Conservation (phyloP, 1,139 yeast species). For the Yamadazyma triangularis region DNA sequence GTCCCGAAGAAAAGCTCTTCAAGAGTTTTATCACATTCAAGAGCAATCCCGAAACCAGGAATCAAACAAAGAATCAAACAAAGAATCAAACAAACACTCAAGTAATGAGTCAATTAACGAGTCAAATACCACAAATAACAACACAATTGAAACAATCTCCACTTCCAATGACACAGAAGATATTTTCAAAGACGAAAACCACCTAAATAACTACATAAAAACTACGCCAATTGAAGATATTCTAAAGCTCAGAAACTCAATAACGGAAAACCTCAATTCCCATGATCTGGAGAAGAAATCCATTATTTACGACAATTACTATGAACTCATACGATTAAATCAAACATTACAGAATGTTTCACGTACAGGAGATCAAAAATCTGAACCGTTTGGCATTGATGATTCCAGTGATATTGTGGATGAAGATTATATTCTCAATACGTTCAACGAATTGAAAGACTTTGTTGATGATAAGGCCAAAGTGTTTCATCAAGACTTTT, state of each 20-base stretch:
- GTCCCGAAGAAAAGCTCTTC: constrained; percentile 41
- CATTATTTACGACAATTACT: constrained; percentile 45
- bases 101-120: no score
- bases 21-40: constrained; percentile 38
- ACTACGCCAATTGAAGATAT: constrained; percentile 32
- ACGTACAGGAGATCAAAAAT: constrained; percentile 14
- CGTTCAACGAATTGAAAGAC: constrained; percentile 22
- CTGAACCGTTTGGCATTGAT: constrained; percentile 17
- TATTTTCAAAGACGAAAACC: constrained; percentile 19
- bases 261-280: constrained; percentile 28
- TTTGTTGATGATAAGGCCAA: constrained; percentile 22
- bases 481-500: constrained; percentile 26
- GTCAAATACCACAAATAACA: no score
- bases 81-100: no score
- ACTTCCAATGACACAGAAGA: no score
- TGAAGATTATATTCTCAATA: constrained; percentile 21
- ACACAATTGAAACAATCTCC: no score
- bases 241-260: constrained; percentile 29
- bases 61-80: no score
- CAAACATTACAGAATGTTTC: constrained; percentile 31
- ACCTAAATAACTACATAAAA: constrained; percentile 29
- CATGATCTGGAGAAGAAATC: constrained; percentile 43
- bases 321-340: constrained; percentile 40
- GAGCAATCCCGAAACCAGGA: constrained; percentile 6
- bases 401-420: constrained; percentile 4